Evolutionary conservation across 2,329 filamentous ascomycete genomes (phyloP), one percentile per base, ranked within the genome.

Genomic region (Cytospora leucostoma): DNA sequence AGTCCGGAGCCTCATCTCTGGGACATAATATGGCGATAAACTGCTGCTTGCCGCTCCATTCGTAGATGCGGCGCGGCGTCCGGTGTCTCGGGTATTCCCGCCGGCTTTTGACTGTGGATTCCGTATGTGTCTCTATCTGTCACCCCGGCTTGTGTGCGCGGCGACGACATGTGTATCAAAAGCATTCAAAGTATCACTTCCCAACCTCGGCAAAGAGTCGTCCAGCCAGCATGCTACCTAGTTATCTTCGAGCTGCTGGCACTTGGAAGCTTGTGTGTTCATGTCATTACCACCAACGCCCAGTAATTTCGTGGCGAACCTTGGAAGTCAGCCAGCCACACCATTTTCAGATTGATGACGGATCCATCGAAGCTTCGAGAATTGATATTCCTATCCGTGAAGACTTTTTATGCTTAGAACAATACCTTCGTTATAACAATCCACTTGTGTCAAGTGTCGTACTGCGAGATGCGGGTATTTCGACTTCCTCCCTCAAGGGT

Each of bases 311-410:
- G 44, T 47, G 44, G 44, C 44, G n/a, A 47, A 47, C 4, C 27
- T 27, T 34, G 33, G 56, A 12, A 40, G 56, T 32, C 33, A 59
- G 51, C 59, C 59, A 57, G 47, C 55, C 55, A 54, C 59, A 65
- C 65, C 68, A 68, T 68, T 59, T 65, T 66, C 50, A 53, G 49
- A 58, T 64, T 62, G 61, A 49, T 61, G 58, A 69, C 67, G 74
- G 58, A 47, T 47, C 44, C 77, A 78, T 76, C 75, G 78, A 79
- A 79, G 72, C 67, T 79, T 79, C 78, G 75, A 78, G 78, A 79
- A 79, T 72, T 69, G 65, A 57, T 57, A 56, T 54, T 55, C 6
- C 34, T 56, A 54, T 11, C 11, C 11, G 44, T 38, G 33, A 35
- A 32, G 38, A 11, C 11, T 33, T 27, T 27, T 27, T 58, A 61